Base-by-base conservation (phyloP, 1,284 basidiomycete species). In the Cystobasidiaceae sp. region DNA sequence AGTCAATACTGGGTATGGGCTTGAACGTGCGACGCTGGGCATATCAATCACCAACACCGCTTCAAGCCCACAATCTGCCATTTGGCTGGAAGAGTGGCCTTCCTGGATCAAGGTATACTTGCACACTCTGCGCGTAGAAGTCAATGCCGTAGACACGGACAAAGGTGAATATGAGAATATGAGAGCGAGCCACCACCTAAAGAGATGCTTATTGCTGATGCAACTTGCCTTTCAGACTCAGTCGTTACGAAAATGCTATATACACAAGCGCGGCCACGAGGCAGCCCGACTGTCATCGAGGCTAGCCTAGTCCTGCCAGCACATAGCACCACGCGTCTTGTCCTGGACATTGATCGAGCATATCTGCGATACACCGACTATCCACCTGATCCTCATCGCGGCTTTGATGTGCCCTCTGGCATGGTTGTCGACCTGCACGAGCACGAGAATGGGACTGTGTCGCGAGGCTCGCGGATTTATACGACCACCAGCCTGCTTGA, bases 311-410 rank as follows among this genome's bases (percentile, higher is more conserved):
- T 77, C 1, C 75, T 94, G 15, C 88, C 93, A 0, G 81, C 90
- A 2, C 78, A 80, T 23, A 81, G 82, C 62, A 86, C 82, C 0
- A 74, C 93, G 1, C 79, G 81, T 5, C 78, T 97, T 56, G 81
- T 80, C 17, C 82, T 94, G 74, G 87, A 89, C 43, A 85, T 93
- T 72, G 82, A 83, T 37, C 93, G 93, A 76, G 83, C 86, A 2
- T 94, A 93, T 75, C 80, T 99, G 61, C 85, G 88, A 54, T 97
- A 97, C 76, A 93, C 89, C 17, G 93, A 97, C 74, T 94, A 98
- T 75, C 90, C 88, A 17, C 93, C 94, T 0, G 94, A 97, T 73
- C 91, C 94, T 0, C 90, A 94, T 75, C 82, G 93, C 41, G 94
- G 94, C 0, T 92, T 93, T 83, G 92, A 97, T 72, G 80, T 97